These are phyloP conservation scores for Athelia psychrophila DNA, from an alignment of 1,284 basidiomycete species.

Conservation along the genomic window DNA sequence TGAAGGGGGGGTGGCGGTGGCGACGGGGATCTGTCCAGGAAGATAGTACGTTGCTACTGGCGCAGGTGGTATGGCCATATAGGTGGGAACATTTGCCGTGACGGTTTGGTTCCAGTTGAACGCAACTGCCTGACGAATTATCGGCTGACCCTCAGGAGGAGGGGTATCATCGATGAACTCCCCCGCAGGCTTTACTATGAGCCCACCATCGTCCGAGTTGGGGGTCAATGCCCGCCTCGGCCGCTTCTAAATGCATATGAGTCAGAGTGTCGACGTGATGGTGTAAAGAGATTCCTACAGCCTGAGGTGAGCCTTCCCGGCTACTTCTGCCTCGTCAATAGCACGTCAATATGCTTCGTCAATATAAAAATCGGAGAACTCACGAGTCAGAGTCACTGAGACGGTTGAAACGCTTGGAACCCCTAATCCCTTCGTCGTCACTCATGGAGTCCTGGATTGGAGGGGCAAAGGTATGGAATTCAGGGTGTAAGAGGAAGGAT, in stretches of 20 bases:
- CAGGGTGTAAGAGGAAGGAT: too few species aligned
- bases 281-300: slow-evolving; percentile 2
- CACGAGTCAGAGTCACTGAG: neutral
- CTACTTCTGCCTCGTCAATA: slow-evolving; percentile 42
- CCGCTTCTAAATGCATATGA: slow-evolving; percentile 22
- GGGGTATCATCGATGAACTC: slow-evolving; percentile 38
- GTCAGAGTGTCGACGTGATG: too few species aligned
- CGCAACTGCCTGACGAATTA: slow-evolving; percentile 55
- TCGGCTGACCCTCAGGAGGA: slow-evolving; percentile 41
- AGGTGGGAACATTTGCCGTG: slow-evolving; percentile 31
- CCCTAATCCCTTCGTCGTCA: neutral
- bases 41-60: slow-evolving; percentile 35
- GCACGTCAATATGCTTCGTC: neutral
- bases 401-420: neutral
- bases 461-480: too few species aligned
- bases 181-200: slow-evolving; percentile 30
- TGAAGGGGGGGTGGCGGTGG: neutral
- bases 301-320: slow-evolving; percentile 47
- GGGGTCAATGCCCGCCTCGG: slow-evolving; percentile 47
- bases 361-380: neutral
- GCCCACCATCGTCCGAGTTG: slow-evolving; percentile 46
- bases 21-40: slow-evolving; percentile 48
- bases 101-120: slow-evolving; percentile 30
- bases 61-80: slow-evolving; percentile 36
- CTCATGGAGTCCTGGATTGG: neutral